Percentiles rank a stretch among this genome's conserved stretches.
Conservation (phyloP, 129 eudicot genomes). For the Escallonia rubra region DNA sequence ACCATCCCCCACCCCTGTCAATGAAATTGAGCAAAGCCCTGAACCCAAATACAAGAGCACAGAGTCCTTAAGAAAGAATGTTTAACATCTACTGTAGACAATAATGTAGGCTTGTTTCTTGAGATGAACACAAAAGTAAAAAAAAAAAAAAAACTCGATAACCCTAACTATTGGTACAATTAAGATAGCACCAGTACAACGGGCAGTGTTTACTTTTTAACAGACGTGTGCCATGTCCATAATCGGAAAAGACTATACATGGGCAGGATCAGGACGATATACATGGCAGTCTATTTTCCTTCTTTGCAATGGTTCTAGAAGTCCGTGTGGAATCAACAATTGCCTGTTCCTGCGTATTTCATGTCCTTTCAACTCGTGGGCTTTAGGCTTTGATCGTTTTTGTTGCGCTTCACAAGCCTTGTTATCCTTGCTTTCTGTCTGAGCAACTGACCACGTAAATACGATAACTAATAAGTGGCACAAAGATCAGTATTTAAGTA, state of each 20-base stretch:
- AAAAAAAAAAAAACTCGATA: too few species aligned
- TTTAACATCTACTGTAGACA: too few species aligned
- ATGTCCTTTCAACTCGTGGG: not conserved
- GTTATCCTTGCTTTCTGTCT: not conserved
- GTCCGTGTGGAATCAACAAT: constrained; percentile 9
- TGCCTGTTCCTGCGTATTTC: constrained; percentile 11
- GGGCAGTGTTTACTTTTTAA: too few species aligned
- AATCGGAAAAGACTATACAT: not conserved
- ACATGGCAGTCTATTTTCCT: not conserved
- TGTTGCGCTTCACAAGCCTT: not conserved
- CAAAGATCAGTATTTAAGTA: not conserved
- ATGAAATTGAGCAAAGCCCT: too few species aligned
- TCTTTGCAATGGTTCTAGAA: not conserved
- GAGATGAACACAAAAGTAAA: too few species aligned
- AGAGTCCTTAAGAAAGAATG: too few species aligned
- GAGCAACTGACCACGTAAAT: not conserved
- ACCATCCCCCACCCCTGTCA: too few species aligned
- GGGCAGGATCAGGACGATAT: not conserved
- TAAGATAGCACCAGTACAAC: too few species aligned
- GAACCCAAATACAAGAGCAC: too few species aligned
- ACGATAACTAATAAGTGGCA: not conserved
- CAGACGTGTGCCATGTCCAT: too few species aligned
- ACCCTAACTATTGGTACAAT: too few species aligned
- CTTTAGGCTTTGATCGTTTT: not conserved
- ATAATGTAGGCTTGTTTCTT: too few species aligned